Conservation (phyloP, 495 filamentous ascomycete species). For the Aspergillus heteromorphus region DNA sequence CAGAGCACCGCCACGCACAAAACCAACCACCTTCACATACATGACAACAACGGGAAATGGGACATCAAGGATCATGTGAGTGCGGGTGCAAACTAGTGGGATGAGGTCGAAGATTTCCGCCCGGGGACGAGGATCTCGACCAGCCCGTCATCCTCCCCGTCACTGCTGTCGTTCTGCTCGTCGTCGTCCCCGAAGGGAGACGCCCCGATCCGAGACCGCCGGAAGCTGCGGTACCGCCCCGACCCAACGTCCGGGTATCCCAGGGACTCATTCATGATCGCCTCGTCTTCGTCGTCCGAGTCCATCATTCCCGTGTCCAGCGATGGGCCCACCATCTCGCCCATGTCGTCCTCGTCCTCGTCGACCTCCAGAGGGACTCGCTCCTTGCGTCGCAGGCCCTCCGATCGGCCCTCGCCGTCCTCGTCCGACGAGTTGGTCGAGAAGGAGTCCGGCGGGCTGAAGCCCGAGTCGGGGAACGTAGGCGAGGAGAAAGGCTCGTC, state of each 20-base stretch:
- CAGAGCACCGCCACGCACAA: neutral
- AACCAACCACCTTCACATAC: neutral
- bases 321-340: slow-evolving; percentile 43
- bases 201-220: slow-evolving; percentile 25
- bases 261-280: slow-evolving; percentile 44
- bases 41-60: neutral
- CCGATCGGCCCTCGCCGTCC: slow-evolving; percentile 28
- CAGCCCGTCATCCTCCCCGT: slow-evolving; percentile 44
- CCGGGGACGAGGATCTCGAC: slow-evolving; percentile 45
- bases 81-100: neutral
- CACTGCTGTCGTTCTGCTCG: slow-evolving; percentile 40
- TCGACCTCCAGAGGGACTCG: slow-evolving; percentile 44
- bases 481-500: slow-evolving; percentile 29
- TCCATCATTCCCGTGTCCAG: slow-evolving; percentile 35
- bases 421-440: slow-evolving; percentile 41
- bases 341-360: slow-evolving; percentile 47
- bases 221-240: slow-evolving; percentile 32
- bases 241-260: slow-evolving; percentile 37
- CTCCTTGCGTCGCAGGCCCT: slow-evolving; percentile 31
- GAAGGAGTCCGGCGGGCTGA: slow-evolving; percentile 40
- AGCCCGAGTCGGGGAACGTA: slow-evolving; percentile 36
- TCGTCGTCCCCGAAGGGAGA: slow-evolving; percentile 40
- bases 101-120: slow-evolving; percentile 19
- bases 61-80: neutral
- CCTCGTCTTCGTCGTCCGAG: slow-evolving; percentile 45